Evolutionary conservation across 495 filamentous ascomycete genomes (phyloP), one percentile per base, ranked within the genome.

Genomic region (Penicillium ochrochloron): DNA sequence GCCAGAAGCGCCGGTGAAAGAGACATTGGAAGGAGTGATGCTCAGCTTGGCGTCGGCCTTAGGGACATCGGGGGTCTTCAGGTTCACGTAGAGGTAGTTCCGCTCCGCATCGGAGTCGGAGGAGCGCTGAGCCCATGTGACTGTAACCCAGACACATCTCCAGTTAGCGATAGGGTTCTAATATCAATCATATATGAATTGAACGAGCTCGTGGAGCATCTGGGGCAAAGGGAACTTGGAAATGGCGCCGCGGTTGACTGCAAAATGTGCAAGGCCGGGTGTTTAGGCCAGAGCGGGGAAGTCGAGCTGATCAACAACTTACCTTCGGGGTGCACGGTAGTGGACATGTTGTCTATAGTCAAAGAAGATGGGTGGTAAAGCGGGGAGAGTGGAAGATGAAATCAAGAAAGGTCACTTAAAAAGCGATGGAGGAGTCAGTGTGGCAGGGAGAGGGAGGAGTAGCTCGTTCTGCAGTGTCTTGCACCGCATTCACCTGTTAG

Each of bases 81-180:
- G 90, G 74, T 91, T 96, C 57, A 98, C 88, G 82, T 91, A 95
- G 83, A 98, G 82, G 82, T 91, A 89, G 81, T 98, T 98, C 80
- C 93, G 94, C 74, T 88, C 86, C 41, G 88, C 73, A 23, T 98
- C 96, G 64, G 82, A 79, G 63, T 73, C 80, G 76, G 89, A 93
- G 50, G 95, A 97, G 83, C 95, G 94, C 82, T 99, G 95, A 34
- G 95, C 94, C 95, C 95, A 99, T 80, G 91, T 89, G 69, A 98
- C 95, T 99, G 71, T 61, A 55, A 44, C 42, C 42, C 37, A 34
- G 55, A 57, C 17, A 37, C 53, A 46, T 58, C 35, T 11, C 59
- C 42, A 10, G 61, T 78, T 53, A 79, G 74, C 66, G 27, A 53
- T 31, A 27, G 25, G 31, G 15, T n/a, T 60, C 52, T n/a, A 17